Evolutionary conservation across 805 yeast genomes (phyloP).

Genomic region (Debaryomyces tyrocola): DNA sequence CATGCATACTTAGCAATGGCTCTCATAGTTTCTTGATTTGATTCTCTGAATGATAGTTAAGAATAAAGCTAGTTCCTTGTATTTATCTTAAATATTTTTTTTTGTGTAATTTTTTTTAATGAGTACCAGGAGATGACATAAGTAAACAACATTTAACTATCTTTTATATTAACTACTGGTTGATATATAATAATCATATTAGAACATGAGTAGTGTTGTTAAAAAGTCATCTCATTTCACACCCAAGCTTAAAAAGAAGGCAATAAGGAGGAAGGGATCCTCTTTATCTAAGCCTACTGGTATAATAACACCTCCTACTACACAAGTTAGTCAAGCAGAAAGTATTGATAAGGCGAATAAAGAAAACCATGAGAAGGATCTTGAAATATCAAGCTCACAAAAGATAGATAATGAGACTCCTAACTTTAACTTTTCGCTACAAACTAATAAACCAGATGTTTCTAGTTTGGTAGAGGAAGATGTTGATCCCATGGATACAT

Average conservation of each 20-base stretch:
- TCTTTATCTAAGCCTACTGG: constrained; percentile 2
- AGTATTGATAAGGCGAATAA: neutral
- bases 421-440: constrained; percentile 5
- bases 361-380: neutral
- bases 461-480: constrained; percentile 9
- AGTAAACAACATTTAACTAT: neutral
- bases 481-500: constrained; percentile 28
- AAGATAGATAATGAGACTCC: neutral
- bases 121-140: constrained; percentile 2
- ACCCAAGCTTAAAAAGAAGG: constrained; percentile 49
- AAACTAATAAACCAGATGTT: constrained; percentile 1
- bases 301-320: constrained; percentile 4
- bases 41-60: neutral
- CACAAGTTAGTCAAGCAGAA: constrained; percentile 1
- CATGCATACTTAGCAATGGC: constrained; percentile 6
- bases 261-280: constrained; percentile 17
- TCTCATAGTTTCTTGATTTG: constrained; percentile 2
- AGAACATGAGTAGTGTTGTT: constrained; percentile 46
- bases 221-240: constrained; percentile 59
- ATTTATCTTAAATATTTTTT: neutral
- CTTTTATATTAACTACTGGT: neutral
- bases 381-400: neutral
- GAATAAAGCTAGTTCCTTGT: neutral
- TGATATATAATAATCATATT: neutral
- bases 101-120: constrained; percentile 6